These are phyloP conservation scores for Nannochloropsis granulata DNA, from an alignment of 108 stramenopile genomes.

Conservation along the genomic window DNA sequence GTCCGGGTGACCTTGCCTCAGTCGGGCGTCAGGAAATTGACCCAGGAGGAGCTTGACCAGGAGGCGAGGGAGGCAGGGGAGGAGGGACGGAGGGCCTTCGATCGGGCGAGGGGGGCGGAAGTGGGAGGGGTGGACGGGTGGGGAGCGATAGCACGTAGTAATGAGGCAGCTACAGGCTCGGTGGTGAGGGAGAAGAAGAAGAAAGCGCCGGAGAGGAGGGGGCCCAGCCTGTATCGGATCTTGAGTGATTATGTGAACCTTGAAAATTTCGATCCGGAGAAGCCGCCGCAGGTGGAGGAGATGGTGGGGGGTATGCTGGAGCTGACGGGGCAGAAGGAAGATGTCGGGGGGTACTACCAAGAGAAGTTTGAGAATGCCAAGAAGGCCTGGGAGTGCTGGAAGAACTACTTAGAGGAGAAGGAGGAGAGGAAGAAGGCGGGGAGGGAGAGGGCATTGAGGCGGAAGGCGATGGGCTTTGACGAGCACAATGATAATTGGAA, in stretches of 20 bases:
- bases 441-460: background rate
- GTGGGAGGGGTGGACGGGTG: background rate
- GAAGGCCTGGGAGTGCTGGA: background rate
- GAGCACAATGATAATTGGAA: background rate
- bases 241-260: background rate
- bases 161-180: background rate
- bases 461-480: background rate
- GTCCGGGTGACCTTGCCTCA: background rate
- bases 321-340: background rate
- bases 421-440: background rate
- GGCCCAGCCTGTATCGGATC: background rate
- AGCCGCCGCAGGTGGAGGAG: background rate
- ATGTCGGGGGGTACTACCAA: background rate
- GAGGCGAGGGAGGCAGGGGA: background rate
- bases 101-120: background rate
- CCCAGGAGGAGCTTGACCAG: background rate
- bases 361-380: background rate
- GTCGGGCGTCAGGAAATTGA: background rate
- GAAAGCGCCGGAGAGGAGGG: background rate
- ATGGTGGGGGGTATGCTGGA: background rate
- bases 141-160: background rate
- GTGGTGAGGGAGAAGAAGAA: background rate
- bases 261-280: background rate
- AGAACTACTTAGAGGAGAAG: background rate
- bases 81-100: background rate